Evolutionary conservation across 164 flowering plant species (phyloP).

Genomic region (grape (Vitis vinifera)): ASM3070453v1 NC_081818.1:29409001-29409500

Average conservation of each 20-base stretch:
- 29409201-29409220: constrained; percentile 97
- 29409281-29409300: constrained; percentile 85
- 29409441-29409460: constrained; percentile 88
- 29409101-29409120: constrained; percentile 98
- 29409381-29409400: constrained; percentile 72
- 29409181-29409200: constrained; percentile 92
- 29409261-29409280: constrained; percentile 87
- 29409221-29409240: constrained; percentile 87
- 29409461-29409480: constrained; percentile 92
- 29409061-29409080: constrained; percentile 93
- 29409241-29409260: constrained; percentile 95
- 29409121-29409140: constrained; percentile 80
- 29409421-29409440: constrained; percentile 94
- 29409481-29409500: constrained; percentile 96
- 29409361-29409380: constrained; percentile 90
- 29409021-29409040: constrained; percentile 98
- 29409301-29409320: constrained; percentile 77
- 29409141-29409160: constrained; percentile 80
- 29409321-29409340: constrained; percentile 64
- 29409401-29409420: constrained; percentile 92
- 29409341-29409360: constrained; percentile 87
- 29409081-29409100: constrained; percentile 82
- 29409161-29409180: constrained; percentile 78
- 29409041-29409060: constrained; percentile 94
- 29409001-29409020: constrained; percentile 94